Conservation (phyloP, 306 rosid species). For the Ammopiptanthus mongolicus region DNA sequence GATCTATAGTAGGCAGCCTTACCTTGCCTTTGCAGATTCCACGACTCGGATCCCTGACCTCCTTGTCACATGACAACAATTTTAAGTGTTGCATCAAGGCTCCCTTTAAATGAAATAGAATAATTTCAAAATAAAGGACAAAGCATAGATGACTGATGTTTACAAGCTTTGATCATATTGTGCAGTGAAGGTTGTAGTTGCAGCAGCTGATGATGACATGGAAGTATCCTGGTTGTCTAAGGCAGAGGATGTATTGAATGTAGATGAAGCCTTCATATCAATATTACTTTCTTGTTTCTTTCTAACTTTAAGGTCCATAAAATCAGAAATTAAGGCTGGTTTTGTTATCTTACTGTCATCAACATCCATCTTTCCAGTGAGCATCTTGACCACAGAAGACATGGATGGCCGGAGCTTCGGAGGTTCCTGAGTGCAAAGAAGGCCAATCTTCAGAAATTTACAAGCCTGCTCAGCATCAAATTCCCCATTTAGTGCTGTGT, state of each 20-base stretch:
- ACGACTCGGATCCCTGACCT: no score
- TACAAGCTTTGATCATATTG: constrained; percentile 33
- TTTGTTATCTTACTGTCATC: constrained; percentile 49
- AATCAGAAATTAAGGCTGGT: constrained; percentile 85
- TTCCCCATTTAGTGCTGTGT: constrained; percentile 52
- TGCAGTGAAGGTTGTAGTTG: constrained; percentile 41
- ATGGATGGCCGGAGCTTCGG: constrained; percentile 84
- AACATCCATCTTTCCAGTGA: constrained; percentile 48
- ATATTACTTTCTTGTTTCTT: constrained; percentile 17
- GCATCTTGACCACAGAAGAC: constrained; percentile 90
- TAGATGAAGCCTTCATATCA: constrained; percentile 7
- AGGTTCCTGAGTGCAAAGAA: constrained; percentile 88
- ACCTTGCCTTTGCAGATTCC: no score
- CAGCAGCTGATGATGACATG: constrained; percentile 32
- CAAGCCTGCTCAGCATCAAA: constrained; percentile 86
- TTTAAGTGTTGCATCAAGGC: no score
- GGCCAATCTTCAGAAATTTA: constrained; percentile 67
- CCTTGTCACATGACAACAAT: no score
- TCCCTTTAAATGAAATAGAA: neutral
- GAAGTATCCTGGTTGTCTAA: constrained; percentile 43
- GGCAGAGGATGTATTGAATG: constrained; percentile 36
- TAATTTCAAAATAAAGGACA: neutral
- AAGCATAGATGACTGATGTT: constrained; percentile 1
- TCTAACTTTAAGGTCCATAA: constrained; percentile 73
- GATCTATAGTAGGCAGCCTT: no score